These are phyloP conservation scores for Russula ochroleuca DNA, from an alignment of 768 basidiomycete species.

Conservation along the genomic window DNA sequence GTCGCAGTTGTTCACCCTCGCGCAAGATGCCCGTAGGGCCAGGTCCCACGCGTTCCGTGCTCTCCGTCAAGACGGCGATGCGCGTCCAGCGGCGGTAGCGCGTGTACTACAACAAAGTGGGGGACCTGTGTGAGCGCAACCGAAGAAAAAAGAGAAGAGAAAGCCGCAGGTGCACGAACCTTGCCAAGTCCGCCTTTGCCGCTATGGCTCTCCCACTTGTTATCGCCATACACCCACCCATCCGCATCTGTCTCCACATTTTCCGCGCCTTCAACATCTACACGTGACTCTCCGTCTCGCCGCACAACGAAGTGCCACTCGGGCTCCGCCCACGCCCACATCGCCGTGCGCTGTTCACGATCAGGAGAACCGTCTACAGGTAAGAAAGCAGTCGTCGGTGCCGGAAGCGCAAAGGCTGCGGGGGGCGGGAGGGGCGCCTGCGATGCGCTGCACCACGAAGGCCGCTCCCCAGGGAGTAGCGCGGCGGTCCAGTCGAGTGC, in stretches of 20 bases:
- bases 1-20: conserved; percentile 21
- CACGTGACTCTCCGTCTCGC: conserved; percentile 45
- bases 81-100: conserved; percentile 84
- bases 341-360: conserved; percentile 65
- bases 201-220: conserved; percentile 85
- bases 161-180: conserved; percentile 36
- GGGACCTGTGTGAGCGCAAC: background rate
- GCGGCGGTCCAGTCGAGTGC: conserved; percentile 95
- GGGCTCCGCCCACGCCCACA: conserved; percentile 86
- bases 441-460: conserved; percentile 70
- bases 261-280: conserved; percentile 32
- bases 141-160: conserved; percentile 1
- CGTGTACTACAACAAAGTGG: conserved; percentile 56
- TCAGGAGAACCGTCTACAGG: conserved; percentile 36
- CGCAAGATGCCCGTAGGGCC: conserved; percentile 32
- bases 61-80: conserved; percentile 72
- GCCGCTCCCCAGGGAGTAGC: conserved; percentile 82
- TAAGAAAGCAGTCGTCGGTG: conserved; percentile 56
- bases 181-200: conserved; percentile 83
- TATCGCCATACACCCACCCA: conserved; percentile 93
- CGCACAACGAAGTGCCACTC: conserved; percentile 81
- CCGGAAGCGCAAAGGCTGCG: conserved; percentile 60
- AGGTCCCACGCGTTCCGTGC: conserved; percentile 50
- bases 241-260: conserved; percentile 68
- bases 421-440: conserved; percentile 66